Conservation (phyloP, 495 filamentous ascomycete genomes). For the Rostrohypoxylon terebratum region DNA sequence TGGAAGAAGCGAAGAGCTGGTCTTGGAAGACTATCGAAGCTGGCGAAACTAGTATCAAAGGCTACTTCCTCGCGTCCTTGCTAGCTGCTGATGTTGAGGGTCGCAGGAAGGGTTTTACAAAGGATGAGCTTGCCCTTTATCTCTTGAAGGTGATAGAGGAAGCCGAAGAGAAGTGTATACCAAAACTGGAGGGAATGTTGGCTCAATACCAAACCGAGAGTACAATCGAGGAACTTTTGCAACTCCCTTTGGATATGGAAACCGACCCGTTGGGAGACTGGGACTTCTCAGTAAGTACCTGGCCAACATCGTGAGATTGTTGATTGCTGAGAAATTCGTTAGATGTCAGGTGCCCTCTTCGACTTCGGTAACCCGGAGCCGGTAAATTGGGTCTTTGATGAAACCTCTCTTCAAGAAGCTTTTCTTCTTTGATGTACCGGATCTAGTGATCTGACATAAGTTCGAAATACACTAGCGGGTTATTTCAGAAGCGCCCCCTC, state of each 20-base stretch:
- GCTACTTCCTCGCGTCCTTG: slow-evolving; percentile 59
- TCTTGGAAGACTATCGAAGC: slow-evolving; percentile 56
- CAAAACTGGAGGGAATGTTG: slow-evolving; percentile 57
- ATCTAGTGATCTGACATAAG: no score
- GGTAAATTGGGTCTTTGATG: slow-evolving; percentile 31
- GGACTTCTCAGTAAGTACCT: slow-evolving; percentile 38
- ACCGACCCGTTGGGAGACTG: slow-evolving; percentile 36
- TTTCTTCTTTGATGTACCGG: neutral
- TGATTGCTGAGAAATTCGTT: slow-evolving; percentile 11
- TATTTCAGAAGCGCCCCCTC: neutral
- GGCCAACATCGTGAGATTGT: neutral
- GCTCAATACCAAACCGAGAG: slow-evolving; percentile 19
- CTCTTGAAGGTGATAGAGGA: slow-evolving; percentile 46
- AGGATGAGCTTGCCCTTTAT: slow-evolving; percentile 43
- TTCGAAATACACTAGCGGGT: no score
- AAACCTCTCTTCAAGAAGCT: slow-evolving; percentile 8
- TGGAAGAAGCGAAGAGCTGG: slow-evolving; percentile 62
- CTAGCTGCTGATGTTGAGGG: slow-evolving; percentile 61
- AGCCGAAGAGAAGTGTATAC: slow-evolving; percentile 44
- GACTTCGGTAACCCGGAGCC: slow-evolving; percentile 30
- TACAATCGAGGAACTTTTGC: slow-evolving; percentile 28
- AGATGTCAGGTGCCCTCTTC: slow-evolving; percentile 33
- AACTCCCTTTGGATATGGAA: slow-evolving; percentile 16
- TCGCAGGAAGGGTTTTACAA: slow-evolving; percentile 46
- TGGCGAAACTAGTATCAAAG: slow-evolving; percentile 70